Evolutionary conservation across 2,329 filamentous ascomycete species (phyloP), one percentile per base, ranked within the genome.

Genomic region (Penicillium brasilianum): DNA sequence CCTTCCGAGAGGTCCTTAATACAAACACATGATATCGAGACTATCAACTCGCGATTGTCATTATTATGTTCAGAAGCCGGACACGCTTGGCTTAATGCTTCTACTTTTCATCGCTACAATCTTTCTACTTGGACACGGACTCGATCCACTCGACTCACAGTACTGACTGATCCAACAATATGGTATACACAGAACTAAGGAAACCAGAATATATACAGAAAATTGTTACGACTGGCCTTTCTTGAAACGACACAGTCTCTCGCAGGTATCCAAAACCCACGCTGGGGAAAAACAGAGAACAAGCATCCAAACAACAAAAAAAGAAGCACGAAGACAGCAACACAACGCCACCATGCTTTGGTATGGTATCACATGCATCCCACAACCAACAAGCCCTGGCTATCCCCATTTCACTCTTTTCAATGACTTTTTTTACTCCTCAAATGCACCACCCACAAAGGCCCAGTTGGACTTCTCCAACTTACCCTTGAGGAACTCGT

Each of bases 401-500:
- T 39, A 41, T 25, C 39, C 20, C 36, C 54, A 55, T 61, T 46
- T 22, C 28, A 34, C n/a, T 5, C 4, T 18, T 37, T 25, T 20
- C 18, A 20, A 43, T 3, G 10, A 9, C n/a, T 34, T 39, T 41
- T 22, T 30, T 72, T 73, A 83, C 66, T 92, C 90, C 74, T 91
- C 89, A 72, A 86, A 93, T 63, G 83, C 85, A 63, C 84, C 86
- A 52, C 83, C 81, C 50, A 90, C 78, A 41, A 86, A 80, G 18
- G 85, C 75, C 63, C 87, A 85, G 55, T 81, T 84, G 72, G 86
- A 89, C 72, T 80, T 82, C 80, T 93, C 90, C 66, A 93, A 79
- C 78, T 87, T 88, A 62, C 88, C 86, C 80, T 88, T 91, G 62
- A 93, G 79, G 76, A 76, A 92, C 77, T 93, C 90, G 77, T 93